Conservation (phyloP, 2,329 filamentous ascomycete genomes). For the Pyrenochaeta sp. region DNA sequence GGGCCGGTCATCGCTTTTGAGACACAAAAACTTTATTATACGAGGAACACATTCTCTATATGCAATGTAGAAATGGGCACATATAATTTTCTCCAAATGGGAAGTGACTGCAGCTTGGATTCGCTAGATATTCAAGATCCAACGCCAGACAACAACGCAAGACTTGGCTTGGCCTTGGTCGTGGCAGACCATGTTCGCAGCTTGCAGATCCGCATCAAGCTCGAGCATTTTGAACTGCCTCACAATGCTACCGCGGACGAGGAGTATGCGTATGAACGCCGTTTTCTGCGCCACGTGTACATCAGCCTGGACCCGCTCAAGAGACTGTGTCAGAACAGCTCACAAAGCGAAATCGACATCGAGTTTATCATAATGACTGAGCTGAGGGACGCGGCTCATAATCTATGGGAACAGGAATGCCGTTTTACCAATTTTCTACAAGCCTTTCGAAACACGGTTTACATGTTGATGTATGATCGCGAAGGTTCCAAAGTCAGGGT, state of each 20-base stretch:
- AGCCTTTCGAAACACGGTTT: conserved; percentile 23
- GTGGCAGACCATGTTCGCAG: conserved; percentile 22
- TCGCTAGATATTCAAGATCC: neutral
- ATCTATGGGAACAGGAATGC: neutral
- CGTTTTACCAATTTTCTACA: conserved; percentile 25
- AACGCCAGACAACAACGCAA: conserved; percentile 1
- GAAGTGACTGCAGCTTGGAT: conserved; percentile 1
- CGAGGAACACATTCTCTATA: conserved; percentile 31
- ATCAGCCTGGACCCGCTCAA: neutral
- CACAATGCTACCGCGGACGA: neutral
- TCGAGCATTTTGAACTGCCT: conserved; percentile 22
- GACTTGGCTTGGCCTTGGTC: neutral
- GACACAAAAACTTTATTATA: conserved; percentile 26
- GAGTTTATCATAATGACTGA: conserved; percentile 34
- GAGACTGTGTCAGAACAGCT: neutral
- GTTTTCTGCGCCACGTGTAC: conserved; percentile 6
- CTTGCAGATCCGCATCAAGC: conserved; percentile 36
- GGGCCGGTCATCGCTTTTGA: conserved; percentile 18
- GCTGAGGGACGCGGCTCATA: neutral
- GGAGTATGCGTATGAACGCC: conserved; percentile 12
- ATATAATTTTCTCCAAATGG: conserved; percentile 11
- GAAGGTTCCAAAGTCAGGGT: conserved; percentile 19
- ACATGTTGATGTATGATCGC: conserved; percentile 26
- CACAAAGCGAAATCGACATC: conserved; percentile 11
- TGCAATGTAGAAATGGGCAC: conserved; percentile 28